phyloP scores from a whole-genome alignment of 2,329 filamentous ascomycete species.

The Fusarium poae region DNA sequence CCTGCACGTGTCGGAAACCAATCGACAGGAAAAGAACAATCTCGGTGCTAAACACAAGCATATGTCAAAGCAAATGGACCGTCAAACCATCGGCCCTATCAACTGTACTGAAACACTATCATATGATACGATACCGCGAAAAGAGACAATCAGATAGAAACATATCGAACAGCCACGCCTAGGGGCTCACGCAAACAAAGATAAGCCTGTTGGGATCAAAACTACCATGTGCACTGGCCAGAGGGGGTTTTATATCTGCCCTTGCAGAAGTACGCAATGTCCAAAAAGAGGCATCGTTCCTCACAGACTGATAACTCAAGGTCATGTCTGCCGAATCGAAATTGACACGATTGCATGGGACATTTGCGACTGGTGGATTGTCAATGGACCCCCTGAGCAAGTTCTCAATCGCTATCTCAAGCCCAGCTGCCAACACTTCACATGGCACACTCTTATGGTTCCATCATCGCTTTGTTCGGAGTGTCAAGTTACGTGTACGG shows the following conservation, averaged over 20 bases:
- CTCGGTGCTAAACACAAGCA: background rate
- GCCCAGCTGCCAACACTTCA: slow-evolving; percentile 43
- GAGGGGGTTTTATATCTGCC: slow-evolving; percentile 44
- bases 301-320: slow-evolving; percentile 36
- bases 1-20: background rate
- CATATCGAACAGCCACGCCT: background rate
- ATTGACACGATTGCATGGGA: slow-evolving; percentile 44
- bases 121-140: background rate
- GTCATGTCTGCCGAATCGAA: slow-evolving; percentile 42
- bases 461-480: slow-evolving; percentile 28
- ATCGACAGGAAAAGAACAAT: background rate
- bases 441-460: slow-evolving; percentile 42
- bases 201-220: background rate
- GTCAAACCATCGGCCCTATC: background rate
- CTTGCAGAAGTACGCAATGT: slow-evolving; percentile 43
- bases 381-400: slow-evolving; percentile 46
- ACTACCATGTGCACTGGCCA: slow-evolving; percentile 47
- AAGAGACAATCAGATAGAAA: background rate
- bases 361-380: slow-evolving; percentile 48
- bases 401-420: slow-evolving; percentile 48
- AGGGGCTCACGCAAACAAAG: background rate
- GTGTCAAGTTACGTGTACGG: slow-evolving; percentile 33
- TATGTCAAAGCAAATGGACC: slow-evolving; percentile 1
- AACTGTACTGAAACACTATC: background rate
- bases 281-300: slow-evolving; percentile 35